phyloP scores from a whole-genome alignment of 2,329 filamentous ascomycete species.

The Annulohypoxylon truncatum region DNA sequence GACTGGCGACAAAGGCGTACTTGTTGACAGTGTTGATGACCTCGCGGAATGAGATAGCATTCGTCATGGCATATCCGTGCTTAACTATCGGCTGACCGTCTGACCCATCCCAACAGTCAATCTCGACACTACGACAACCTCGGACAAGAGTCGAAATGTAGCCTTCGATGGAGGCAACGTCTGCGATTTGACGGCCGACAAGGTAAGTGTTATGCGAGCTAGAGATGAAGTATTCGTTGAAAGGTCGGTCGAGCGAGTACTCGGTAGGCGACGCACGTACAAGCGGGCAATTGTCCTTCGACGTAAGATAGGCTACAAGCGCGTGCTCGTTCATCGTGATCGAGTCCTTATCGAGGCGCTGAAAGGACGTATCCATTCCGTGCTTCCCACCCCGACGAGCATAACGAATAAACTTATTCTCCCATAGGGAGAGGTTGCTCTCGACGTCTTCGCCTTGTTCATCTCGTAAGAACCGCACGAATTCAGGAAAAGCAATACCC shows the following conservation, averaged over 20 bases:
- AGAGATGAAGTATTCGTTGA: conserved; percentile 98
- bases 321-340: conserved; percentile 79
- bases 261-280: conserved; percentile 66
- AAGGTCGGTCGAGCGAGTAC: conserved; percentile 78
- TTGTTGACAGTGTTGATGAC: conserved; percentile 94
- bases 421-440: conserved; percentile 73
- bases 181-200: conserved; percentile 87
- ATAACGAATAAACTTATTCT: conserved; percentile 76
- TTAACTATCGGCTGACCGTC: conserved; percentile 90
- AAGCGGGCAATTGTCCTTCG: conserved; percentile 77
- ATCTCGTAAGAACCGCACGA: conserved; percentile 78
- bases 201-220: conserved; percentile 99
- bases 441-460: conserved; percentile 82
- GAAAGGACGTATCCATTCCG: conserved; percentile 55
- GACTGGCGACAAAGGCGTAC: conserved; percentile 90
- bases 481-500: conserved; percentile 78
- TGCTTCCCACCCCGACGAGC: conserved; percentile 69
- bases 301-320: conserved; percentile 82
- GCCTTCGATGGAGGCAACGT: conserved; percentile 91
- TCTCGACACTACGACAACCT: conserved; percentile 94
- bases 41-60: conserved; percentile 87
- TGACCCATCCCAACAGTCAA: conserved; percentile 96
- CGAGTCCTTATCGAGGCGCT: conserved; percentile 59
- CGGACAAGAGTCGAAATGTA: conserved; percentile 90
- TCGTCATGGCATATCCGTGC: conserved; percentile 90